Percentiles rank a stretch among this genome's conserved stretches.
Evolutionary conservation across 1,284 basidiomycete species (phyloP).

Genomic region (Ganoderma lingzhi): DNA sequence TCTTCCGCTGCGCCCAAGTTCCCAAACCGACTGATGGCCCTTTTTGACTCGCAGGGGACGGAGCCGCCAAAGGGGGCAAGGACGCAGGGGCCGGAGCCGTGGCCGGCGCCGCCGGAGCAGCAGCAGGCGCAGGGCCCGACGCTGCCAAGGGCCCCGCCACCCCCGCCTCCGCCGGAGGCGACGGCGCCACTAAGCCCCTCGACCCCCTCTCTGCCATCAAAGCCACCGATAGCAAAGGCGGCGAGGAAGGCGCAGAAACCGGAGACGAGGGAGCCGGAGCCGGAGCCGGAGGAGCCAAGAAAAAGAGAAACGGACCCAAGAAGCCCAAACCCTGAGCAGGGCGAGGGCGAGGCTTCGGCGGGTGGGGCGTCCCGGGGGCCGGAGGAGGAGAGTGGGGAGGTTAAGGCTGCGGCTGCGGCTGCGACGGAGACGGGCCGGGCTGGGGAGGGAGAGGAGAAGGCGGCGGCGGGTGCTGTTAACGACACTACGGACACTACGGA

Average conservation of each 20-base stretch:
- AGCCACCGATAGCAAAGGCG: constrained; percentile 23
- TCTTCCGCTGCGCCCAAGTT: constrained; percentile 30
- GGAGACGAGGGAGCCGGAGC: constrained; percentile 24
- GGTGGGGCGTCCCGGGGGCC: background rate
- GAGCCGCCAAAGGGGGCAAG: constrained; percentile 27
- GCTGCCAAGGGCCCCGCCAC: constrained; percentile 20
- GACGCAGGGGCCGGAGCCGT: constrained; percentile 24
- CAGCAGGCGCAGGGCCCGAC: constrained; percentile 21
- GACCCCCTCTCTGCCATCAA: constrained; percentile 25
- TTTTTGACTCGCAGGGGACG: constrained; percentile 36
- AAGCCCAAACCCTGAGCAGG: constrained; percentile 7
- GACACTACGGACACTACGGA: constrained; percentile 34
- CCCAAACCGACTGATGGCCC: constrained; percentile 35
- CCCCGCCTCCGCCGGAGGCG: constrained; percentile 17
- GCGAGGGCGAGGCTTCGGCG: constrained; percentile 7
- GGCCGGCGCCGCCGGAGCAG: constrained; percentile 22
- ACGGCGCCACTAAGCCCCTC: constrained; percentile 20
- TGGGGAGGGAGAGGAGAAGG: constrained; percentile 15
- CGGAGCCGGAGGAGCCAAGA: constrained; percentile 7
- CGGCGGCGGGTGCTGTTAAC: constrained; percentile 16
- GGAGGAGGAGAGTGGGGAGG: constrained; percentile 11
- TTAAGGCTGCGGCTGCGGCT: background rate
- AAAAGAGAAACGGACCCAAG: constrained; percentile 16
- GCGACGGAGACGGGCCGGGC: constrained; percentile 5
- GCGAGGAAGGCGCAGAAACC: constrained; percentile 29